A percentile compares a stretch with the other conserved stretches of the same genome.
These are phyloP conservation scores for Claviceps paspali DNA, from an alignment of 2,329 filamentous ascomycete species.

Conservation along the genomic window DNA sequence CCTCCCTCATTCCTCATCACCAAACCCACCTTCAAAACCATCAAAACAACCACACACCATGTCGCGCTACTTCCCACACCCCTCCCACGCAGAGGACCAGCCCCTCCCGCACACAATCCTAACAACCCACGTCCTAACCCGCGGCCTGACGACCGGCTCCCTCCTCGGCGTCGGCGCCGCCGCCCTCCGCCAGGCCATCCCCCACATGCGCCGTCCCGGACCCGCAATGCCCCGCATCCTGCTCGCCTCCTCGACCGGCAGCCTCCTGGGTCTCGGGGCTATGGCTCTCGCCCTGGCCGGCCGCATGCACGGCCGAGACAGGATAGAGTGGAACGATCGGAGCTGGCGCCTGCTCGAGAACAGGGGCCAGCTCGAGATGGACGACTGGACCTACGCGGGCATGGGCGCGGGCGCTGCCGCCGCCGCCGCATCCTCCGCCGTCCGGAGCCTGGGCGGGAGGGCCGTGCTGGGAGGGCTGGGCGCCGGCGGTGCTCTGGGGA, in stretches of 20 bases:
- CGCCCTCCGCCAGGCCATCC: conserved; percentile 16
- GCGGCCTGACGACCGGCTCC: conserved; percentile 37
- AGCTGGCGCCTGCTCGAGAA: conserved; percentile 47
- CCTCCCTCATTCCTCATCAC: too few relatives aligned
- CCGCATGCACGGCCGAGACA: conserved; percentile 39
- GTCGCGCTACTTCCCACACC: conserved; percentile 40
- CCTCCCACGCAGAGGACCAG: conserved; percentile 49
- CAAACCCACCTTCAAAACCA: too few relatives aligned
- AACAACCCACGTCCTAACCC: conserved; percentile 41
- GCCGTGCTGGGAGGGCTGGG: conserved; percentile 29
- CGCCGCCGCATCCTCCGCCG: conserved; percentile 16
- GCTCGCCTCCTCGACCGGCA: conserved; percentile 28
- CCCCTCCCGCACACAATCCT: conserved; percentile 38
- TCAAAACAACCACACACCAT: too few relatives aligned
- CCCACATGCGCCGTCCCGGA: conserved; percentile 14
- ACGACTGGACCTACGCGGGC: conserved; percentile 37
- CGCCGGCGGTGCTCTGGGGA: conserved; percentile 32
- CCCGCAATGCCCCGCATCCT: conserved; percentile 14
- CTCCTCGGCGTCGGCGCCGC: conserved; percentile 29
- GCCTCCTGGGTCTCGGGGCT: conserved; percentile 27
- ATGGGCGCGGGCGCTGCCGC: conserved; percentile 20
- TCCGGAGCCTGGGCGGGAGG: conserved; percentile 20
- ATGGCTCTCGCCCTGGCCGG: conserved; percentile 26
- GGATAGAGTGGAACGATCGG: conserved; percentile 50
- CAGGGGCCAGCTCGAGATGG: conserved; percentile 37